Base-by-base conservation (phyloP, 2,329 filamentous ascomycete genomes). In the Colletotrichum cereale region DNA sequence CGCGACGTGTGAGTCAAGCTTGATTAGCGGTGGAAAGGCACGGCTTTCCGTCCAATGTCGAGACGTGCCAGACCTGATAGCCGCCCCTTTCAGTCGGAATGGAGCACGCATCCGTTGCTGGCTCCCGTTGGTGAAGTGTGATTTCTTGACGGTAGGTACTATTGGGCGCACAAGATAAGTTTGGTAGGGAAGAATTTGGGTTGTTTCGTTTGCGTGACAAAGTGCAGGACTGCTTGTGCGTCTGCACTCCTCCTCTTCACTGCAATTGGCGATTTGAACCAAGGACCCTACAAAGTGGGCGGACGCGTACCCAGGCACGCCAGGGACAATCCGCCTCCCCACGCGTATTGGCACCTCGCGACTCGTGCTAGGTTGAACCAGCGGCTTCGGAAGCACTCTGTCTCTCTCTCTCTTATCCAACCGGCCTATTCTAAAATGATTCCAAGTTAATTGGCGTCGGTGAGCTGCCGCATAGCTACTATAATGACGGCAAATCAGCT, bases 131-230 rank as follows among this genome's bases (percentile, higher is more conserved):
- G 58, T 16, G 18, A 62, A 24, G 31, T 38, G 11, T 24, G 44
- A 10, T 18, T 31, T 44, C 21, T 21, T 58, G 3, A 18, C 24
- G n/a, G 12, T 18, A n/a, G 7, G 2, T 29, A 14, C 26, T 24
- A 29, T 57, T 40, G 11, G 42, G 11, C 21, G 50, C 36, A 47
- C 42, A 36, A 44, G 36, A 50, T 24, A 7, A 36, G 26, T 58
- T 42, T 42, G 18, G 38, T 47, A 64, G 53, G 53, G 47, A 61
- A 26, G 12, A 21, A 48, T 42, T 72, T 60, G 52, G 38, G 38
- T 60, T 71, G 58, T 60, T 71, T 71, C 53, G 65, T 68, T 64
- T 68, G 53, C 58, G 58, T 36, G 57, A 42, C 57, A 10, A 66
- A 29, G 11, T 36, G 14, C 16, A 47, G 36, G 14, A 34, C 36